Evolutionary conservation across 805 yeast genomes (phyloP).

Genomic region (Cyberlindnera subsufficiens): DNA sequence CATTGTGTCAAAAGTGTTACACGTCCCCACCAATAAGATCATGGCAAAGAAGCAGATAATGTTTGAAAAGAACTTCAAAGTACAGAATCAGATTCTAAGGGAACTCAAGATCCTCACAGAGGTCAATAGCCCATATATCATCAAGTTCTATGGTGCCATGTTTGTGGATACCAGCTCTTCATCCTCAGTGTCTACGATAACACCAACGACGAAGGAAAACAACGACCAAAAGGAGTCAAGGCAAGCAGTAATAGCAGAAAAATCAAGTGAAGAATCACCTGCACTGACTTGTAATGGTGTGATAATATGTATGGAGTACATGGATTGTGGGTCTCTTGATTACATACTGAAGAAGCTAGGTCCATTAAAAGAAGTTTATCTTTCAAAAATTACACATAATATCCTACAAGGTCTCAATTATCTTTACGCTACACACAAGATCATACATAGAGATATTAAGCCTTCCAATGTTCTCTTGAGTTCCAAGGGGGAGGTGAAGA

Average conservation of each 20-base stretch:
- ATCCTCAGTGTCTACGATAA: constrained; percentile 7
- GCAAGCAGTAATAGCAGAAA: constrained; percentile 8
- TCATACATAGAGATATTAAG: constrained; percentile 93
- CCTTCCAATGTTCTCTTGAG: constrained; percentile 91
- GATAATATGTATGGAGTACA: constrained; percentile 90
- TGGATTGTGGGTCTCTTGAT: constrained; percentile 92
- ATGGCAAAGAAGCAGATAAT: constrained; percentile 90
- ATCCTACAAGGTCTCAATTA: constrained; percentile 79
- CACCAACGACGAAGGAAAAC: constrained; percentile 2
- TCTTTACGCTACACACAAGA: constrained; percentile 75
- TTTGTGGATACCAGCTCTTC: constrained; percentile 37
- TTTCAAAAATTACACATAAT: constrained; percentile 68
- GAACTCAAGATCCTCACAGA: constrained; percentile 90
- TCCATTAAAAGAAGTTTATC: constrained; percentile 59
- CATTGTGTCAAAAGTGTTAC: constrained; percentile 80
- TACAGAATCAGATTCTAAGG: constrained; percentile 78
- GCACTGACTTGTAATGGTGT: constrained; percentile 48
- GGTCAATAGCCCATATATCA: constrained; percentile 76
- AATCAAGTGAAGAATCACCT: constrained; percentile 11
- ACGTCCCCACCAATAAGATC: constrained; percentile 78
- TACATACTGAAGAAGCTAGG: constrained; percentile 59
- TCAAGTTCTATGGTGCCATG: constrained; percentile 89
- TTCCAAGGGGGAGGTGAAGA: constrained; percentile 78
- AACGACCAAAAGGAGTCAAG: not conserved
- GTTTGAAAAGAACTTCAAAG: constrained; percentile 72